A percentile compares a stretch with the other conserved stretches of the same genome.
Conservation (phyloP, 768 basidiomycete genomes). For the Stropharia rugosoannulata region DNA sequence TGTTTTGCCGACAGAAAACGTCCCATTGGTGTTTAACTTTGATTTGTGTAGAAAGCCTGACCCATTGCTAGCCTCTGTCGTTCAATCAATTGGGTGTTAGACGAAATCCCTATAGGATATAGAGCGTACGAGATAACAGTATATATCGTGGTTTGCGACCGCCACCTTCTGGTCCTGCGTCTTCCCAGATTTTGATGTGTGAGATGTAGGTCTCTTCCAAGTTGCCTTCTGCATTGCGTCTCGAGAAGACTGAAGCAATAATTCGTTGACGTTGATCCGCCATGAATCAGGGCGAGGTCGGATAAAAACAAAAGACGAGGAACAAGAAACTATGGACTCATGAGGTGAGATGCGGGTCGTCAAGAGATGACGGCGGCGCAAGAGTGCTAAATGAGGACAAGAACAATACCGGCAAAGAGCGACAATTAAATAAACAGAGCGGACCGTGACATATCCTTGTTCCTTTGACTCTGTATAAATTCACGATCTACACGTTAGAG, state of each 20-base stretch:
- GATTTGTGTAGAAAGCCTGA: conserved; percentile 90
- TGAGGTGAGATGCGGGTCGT: conserved; percentile 4
- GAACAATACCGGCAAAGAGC: conserved; percentile 40
- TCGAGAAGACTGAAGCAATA: conserved; percentile 80
- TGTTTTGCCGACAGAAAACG: conserved; percentile 97
- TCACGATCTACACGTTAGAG: conserved; percentile 12
- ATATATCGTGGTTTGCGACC: conserved; percentile 88
- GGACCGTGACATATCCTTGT: conserved; percentile 23
- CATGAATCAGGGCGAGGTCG: conserved; percentile 22
- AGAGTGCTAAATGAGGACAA: conserved; percentile 23
- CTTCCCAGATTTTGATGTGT: conserved; percentile 95
- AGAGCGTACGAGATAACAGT: conserved; percentile 79
- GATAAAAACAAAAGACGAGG: conserved; percentile 7
- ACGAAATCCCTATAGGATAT: conserved; percentile 1
- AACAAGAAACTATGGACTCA: conserved; percentile 9
- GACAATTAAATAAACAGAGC: conserved; percentile 17
- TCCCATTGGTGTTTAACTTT: conserved; percentile 90
- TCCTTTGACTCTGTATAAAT: conserved; percentile 14
- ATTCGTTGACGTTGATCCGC: conserved; percentile 66
- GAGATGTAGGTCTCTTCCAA: conserved; percentile 81
- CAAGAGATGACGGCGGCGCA: conserved; percentile 5
- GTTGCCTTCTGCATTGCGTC: conserved; percentile 59
- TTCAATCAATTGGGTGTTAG: not conserved
- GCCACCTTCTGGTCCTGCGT: conserved; percentile 63
- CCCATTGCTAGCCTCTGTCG: conserved; percentile 57